Evolutionary conservation across 768 basidiomycete genomes (phyloP).

Genomic region (Sistotremastrum suecicum): DNA sequence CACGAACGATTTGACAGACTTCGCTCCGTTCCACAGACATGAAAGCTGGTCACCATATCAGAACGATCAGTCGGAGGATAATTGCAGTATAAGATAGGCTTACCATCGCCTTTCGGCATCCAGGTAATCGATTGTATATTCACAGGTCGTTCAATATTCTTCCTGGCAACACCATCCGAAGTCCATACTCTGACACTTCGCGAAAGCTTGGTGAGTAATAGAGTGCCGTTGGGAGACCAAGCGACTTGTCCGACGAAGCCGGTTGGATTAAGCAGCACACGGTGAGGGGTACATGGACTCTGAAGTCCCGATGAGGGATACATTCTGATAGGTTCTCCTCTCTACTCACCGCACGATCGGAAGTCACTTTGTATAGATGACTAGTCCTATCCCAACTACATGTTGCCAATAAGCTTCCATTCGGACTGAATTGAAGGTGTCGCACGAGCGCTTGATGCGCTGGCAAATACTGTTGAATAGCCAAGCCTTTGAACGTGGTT

Average conservation of each 20-base stretch:
- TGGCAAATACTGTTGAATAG: slow-evolving; percentile 43
- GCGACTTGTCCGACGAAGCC: slow-evolving; percentile 71
- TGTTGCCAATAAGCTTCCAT: slow-evolving; percentile 61
- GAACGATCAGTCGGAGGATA: neutral
- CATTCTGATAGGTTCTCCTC: neutral
- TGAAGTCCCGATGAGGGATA: slow-evolving; percentile 12
- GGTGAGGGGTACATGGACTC: slow-evolving; percentile 46
- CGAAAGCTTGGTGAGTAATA: slow-evolving; percentile 49
- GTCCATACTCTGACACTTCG: slow-evolving; percentile 60
- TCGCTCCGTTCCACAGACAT: slow-evolving; percentile 53
- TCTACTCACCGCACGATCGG: slow-evolving; percentile 5
- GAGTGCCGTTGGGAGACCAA: slow-evolving; percentile 54
- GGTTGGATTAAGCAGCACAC: slow-evolving; percentile 49
- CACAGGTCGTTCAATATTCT: slow-evolving; percentile 43
- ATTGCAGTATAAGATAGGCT: slow-evolving; percentile 1
- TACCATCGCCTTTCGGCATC: slow-evolving; percentile 52
- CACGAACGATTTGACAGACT: slow-evolving; percentile 43
- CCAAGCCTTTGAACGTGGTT: slow-evolving; percentile 41
- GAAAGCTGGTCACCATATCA: slow-evolving; percentile 32
- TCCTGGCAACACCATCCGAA: slow-evolving; percentile 55
- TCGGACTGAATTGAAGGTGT: slow-evolving; percentile 64
- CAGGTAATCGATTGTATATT: slow-evolving; percentile 52
- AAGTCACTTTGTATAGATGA: neutral
- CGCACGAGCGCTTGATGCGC: slow-evolving; percentile 56
- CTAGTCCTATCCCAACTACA: slow-evolving; percentile 33